Percentiles rank a stretch among this genome's conserved stretches.
phyloP scores from a whole-genome alignment of 495 filamentous ascomycete genomes.

The Saxophila tyrrhenica region DNA sequence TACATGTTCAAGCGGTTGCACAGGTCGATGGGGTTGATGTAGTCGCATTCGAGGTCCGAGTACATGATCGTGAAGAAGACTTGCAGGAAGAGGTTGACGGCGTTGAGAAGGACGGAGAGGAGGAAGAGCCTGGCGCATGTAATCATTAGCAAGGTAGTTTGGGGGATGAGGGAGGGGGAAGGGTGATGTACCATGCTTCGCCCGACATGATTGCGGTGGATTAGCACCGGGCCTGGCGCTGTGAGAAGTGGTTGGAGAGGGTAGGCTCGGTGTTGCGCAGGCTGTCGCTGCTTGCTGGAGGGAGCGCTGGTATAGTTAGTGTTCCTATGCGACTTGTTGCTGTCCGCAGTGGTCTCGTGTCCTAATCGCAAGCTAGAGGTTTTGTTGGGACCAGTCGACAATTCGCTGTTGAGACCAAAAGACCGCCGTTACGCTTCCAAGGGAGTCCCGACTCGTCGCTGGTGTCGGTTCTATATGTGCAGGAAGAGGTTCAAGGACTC shows the following conservation, averaged over 20 bases:
- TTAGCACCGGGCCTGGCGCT: not conserved
- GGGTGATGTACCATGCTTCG: constrained; percentile 62
- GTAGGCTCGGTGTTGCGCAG: not conserved
- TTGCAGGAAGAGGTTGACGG: constrained; percentile 98
- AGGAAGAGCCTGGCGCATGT: constrained; percentile 60
- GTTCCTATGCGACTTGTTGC: not conserved
- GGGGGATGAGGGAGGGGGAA: not conserved
- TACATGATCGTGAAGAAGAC: constrained; percentile 99
- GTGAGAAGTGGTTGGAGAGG: not conserved
- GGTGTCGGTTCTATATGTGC: not conserved
- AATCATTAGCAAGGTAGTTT: not conserved
- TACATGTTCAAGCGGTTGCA: constrained; percentile 99
- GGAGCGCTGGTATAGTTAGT: not conserved
- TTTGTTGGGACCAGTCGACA: too few species aligned
- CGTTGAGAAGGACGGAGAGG: constrained; percentile 96
- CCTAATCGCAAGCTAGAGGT: too few species aligned
- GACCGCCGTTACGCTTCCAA: not conserved
- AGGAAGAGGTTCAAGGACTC: not conserved
- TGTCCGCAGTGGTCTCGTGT: too few species aligned
- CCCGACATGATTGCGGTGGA: constrained; percentile 71
- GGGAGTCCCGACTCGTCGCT: not conserved
- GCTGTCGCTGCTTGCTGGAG: not conserved
- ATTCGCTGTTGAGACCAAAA: too few species aligned
- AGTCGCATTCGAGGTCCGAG: constrained; percentile 97
- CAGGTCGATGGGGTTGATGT: constrained; percentile 99